Evolutionary conservation across 257 asterid species (phyloP), one percentile per base, ranked within the genome.

Genomic region (Fraxinus cuspidata): DNA sequence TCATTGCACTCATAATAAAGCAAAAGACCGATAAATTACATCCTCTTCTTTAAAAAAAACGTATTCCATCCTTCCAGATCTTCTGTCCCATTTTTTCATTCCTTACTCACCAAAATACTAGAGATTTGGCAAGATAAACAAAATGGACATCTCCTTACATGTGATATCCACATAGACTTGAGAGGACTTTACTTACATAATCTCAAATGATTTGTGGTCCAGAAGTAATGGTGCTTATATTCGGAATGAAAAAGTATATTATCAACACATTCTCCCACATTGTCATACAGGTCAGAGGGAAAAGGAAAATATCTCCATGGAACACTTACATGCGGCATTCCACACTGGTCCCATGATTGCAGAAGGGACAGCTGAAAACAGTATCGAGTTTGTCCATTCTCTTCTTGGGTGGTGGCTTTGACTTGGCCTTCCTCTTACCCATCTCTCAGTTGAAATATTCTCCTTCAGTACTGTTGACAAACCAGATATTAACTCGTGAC

Each of bases 401-500:
- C 89, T 95, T 95, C 94, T 87, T 95, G 23, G 97, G 91, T 32
- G 96, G 88, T 16, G 99, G 98, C 89, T 95, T 95, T 6, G 98
- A 92, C 83, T 89, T 91, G 3, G 99, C 90, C 87, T 95, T 95
- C 87, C 99, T 93, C 93, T 93, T 95, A 32, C 99, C 98, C 99
- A 93, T 94, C 35, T 77, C 77, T 85, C 82, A 83, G 79, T 47
- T 68, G 7, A 28, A 69, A 25, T 42, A 16, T 42, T 68, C 27
- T 16, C 80, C 66, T 23, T 3, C 7, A 63, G 69, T 63, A 27
- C 69, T 27, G 35, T 10, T 23, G 35, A 23, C 6, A 63, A 63
- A 27, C 13, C 34, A 63, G 69, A 11, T 12, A 11, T 10, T 27
- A 63, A 27, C 69, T 27, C 2, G 1, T 7, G 69, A 27, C 9